Percentiles rank a stretch among this genome's conserved stretches.
These are phyloP conservation scores for Fusarium redolens DNA, from an alignment of 2,329 filamentous ascomycete species.

Conservation along the genomic window DNA sequence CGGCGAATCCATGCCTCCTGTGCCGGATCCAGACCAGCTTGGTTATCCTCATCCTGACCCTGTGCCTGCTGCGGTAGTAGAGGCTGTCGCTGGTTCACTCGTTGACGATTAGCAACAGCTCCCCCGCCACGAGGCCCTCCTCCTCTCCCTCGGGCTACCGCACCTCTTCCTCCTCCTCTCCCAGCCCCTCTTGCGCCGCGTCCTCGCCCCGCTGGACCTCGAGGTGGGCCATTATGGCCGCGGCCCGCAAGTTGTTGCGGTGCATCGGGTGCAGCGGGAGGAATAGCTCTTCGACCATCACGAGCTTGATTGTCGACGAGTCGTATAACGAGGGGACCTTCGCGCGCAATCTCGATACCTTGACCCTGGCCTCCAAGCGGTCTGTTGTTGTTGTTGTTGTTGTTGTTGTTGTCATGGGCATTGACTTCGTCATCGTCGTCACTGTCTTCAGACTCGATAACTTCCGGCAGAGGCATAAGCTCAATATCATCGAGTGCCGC, in stretches of 20 bases:
- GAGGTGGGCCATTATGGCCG: slow-evolving; percentile 40
- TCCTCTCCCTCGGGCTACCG: slow-evolving; percentile 42
- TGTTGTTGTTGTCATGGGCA: slow-evolving; percentile 19
- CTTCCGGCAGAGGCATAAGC: slow-evolving; percentile 33
- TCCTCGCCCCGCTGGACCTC: slow-evolving; percentile 39
- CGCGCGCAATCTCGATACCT: slow-evolving; percentile 61
- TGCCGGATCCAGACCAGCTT: slow-evolving; percentile 55
- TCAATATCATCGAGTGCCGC: slow-evolving; percentile 31
- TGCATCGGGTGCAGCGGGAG: slow-evolving; percentile 47
- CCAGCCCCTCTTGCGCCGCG: slow-evolving; percentile 37
- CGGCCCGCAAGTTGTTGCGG: slow-evolving; percentile 45
- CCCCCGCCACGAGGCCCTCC: slow-evolving; percentile 42
- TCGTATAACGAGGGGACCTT: slow-evolving; percentile 67
- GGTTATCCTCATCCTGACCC: slow-evolving; percentile 36
- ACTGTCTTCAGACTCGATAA: slow-evolving; percentile 51
- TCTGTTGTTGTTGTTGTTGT: slow-evolving; percentile 23
- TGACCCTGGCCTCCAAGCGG: slow-evolving; percentile 45
- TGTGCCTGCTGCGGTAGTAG: slow-evolving; percentile 40
- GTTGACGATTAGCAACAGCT: slow-evolving; percentile 38
- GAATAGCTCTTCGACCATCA: slow-evolving; percentile 43
- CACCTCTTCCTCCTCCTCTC: slow-evolving; percentile 26
- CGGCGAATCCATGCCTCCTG: slow-evolving; percentile 65
- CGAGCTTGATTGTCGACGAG: slow-evolving; percentile 57
- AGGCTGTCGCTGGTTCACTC: slow-evolving; percentile 39
- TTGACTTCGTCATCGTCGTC: slow-evolving; percentile 48